Base-by-base conservation (phyloP, 192 early-diverging fungal species). In the Umbelopsis sp. region DNA sequence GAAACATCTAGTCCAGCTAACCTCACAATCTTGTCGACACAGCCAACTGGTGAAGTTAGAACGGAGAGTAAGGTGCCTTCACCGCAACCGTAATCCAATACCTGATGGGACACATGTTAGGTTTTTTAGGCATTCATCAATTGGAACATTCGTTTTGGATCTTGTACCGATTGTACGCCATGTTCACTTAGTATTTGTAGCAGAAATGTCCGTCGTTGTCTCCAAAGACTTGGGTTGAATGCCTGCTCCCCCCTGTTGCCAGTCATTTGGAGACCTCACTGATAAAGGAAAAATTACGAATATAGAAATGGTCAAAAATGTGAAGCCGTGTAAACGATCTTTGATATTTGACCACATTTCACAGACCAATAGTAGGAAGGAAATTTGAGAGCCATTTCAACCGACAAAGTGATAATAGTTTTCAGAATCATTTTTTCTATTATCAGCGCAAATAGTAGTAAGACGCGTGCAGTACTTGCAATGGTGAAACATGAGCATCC, bases 41-140 rank as follows among this genome's bases (percentile, higher is more conserved):
- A 26, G 3, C 32, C 36, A 14, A 56, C 56, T 24, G 79, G 75
- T 47, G 74, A 71, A 11, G 79, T 75, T 17, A 97, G 83, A 54
- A 91, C 89, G 12, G 86, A 78, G 5, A 92, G 74, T 50, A 97
- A 69, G 20, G 88, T 80, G 21, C 89, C 95, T 56, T 94, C 93
- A 47, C 96, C 96, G 77, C 95, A 96, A 1, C 96, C 96, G 56
- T 91, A 83, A 69, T 97, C 96, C 22, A 94, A 76, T n/a, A 96
- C 89, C 82, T 90, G 65, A 1, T 10, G 17, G 38, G 12, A 11
- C 12, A 50, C 11, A 54, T 16, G 41, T 25, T n/a, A 38, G 16
- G 56, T 20, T 20, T 31, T 12, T 25, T 1, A 11, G 17, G n/a
- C 44, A 44, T 17, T 20, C 29, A 2, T 22, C 24, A 43, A n/a